Evolutionary conservation across 805 yeast species (phyloP).

Genomic region (Myxozyma nipponensis): DNA sequence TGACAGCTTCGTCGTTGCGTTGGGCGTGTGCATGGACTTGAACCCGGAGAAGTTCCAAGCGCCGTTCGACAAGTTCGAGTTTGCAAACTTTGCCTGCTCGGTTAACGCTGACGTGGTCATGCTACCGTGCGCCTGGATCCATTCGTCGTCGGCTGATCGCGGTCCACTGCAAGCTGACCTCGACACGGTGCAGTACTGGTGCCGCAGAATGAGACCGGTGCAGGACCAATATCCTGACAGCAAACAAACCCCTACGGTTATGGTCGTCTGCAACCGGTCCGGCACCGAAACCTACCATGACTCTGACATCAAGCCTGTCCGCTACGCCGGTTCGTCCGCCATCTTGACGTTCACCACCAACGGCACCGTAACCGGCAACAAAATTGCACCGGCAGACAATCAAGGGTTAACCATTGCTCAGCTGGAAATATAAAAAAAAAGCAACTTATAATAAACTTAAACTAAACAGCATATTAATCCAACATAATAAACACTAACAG

Average conservation of each 20-base stretch:
- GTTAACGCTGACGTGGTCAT: slow-evolving; percentile 55
- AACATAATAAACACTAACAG: background rate
- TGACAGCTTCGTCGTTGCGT: slow-evolving; percentile 41
- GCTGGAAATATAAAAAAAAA: background rate
- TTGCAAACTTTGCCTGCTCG: slow-evolving; percentile 50
- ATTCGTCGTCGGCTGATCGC: slow-evolving; percentile 14
- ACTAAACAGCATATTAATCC: background rate
- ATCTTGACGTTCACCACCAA: slow-evolving; percentile 14
- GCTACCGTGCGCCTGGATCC: slow-evolving; percentile 85
- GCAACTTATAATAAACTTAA: background rate
- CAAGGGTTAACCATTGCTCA: slow-evolving; percentile 15
- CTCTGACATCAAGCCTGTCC: slow-evolving; percentile 41
- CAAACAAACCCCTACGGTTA: slow-evolving; percentile 31
- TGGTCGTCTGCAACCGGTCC: slow-evolving; percentile 64
- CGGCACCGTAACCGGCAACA: slow-evolving; percentile 4
- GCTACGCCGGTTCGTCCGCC: slow-evolving; percentile 65
- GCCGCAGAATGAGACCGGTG: slow-evolving; percentile 63
- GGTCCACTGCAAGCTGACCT: slow-evolving; percentile 40
- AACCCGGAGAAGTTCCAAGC: slow-evolving; percentile 83
- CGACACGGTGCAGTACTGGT: slow-evolving; percentile 67
- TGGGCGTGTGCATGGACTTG: slow-evolving; percentile 94
- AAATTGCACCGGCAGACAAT: background rate
- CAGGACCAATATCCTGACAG: slow-evolving; percentile 38
- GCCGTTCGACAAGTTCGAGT: slow-evolving; percentile 72
- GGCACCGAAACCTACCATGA: slow-evolving; percentile 68